Conservation (phyloP, 2,329 filamentous ascomycete genomes). For the Diplocarpon mali region DNA sequence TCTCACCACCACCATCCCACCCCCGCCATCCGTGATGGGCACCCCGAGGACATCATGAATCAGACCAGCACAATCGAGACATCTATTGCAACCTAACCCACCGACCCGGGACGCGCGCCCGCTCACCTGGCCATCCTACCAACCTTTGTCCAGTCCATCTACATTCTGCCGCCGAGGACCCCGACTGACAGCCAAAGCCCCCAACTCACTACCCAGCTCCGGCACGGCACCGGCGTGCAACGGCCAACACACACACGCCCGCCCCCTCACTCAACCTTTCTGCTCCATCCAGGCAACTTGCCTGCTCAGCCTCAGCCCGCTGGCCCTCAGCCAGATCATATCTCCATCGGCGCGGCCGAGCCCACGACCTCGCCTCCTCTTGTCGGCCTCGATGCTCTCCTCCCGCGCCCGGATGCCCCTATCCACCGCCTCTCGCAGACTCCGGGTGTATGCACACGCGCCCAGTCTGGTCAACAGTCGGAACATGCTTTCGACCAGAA, state of each 20-base stretch:
- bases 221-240: no score
- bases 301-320: slow-evolving; percentile 26
- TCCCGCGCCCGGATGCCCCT: slow-evolving; percentile 41
- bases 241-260: neutral
- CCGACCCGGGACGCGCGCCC: no score
- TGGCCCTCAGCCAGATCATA: slow-evolving; percentile 18
- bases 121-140: no score
- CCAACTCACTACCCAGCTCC: no score
- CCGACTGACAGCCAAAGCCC: no score
- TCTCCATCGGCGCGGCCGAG: slow-evolving; percentile 24
- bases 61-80: no score
- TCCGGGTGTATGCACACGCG: slow-evolving; percentile 18
- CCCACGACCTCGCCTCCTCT: slow-evolving; percentile 29
- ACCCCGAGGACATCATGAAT: no score
- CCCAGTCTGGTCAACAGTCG: slow-evolving; percentile 32
- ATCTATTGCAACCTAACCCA: no score
- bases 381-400: slow-evolving; percentile 33
- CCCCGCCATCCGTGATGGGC: no score
- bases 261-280: neutral
- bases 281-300: slow-evolving; percentile 15
- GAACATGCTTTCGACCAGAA: slow-evolving; percentile 43
- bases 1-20: no score
- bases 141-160: no score
- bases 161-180: no score
- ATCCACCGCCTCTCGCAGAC: slow-evolving; percentile 36